Base-by-base conservation (phyloP, 352 stramenopile species). In the Phytophthora agathidicida region DNA sequence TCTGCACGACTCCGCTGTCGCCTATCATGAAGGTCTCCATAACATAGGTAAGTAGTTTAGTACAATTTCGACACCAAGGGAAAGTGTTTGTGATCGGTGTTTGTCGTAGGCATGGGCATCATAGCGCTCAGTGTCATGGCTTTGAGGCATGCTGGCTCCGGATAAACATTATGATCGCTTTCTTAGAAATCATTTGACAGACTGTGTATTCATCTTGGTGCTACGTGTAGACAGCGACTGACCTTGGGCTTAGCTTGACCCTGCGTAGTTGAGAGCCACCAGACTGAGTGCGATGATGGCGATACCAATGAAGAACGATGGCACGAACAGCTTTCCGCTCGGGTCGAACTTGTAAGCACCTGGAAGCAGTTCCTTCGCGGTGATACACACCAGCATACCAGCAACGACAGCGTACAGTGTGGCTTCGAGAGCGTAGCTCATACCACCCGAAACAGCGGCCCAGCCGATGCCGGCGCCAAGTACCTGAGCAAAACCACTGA, bases 341-440 rank as follows among this genome's bases (percentile, higher is more conserved):
- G 86, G 84, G 57, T 97, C 89, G 59, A 97, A 97, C 46, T 77
- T 77, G 80, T 97, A 89, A 3, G 91, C 91, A 6, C 91, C 96
- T 10, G 92, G 91, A 26, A 98, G 65, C 14, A 98, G 64, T 62
- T 98, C 96, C 51, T 95, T 91, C 47, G 89, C 66, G 13, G 83
- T 89, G 68, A 98, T 98, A 39, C 88, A 89, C 11, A 98, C 80
- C 77, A 86, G 96, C 83, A 98, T 98, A 35, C 96, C 97, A 16
- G 83, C 79, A 10, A 98, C 92, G 1, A 98, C 17, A 10, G 80
- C 89, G 77, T 98, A 99, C 7, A 99, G 68, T 1, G 93, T 74
- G 0, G 73, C 97, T 27, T 89, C 73, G 10, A 98, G 71, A 22
- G 92, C 61, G 9, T 77, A 79, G 30, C 65, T 81, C 50, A 86